Conservation (phyloP, 2,329 filamentous ascomycete genomes). For the Lasiodiplodia citricola region DNA sequence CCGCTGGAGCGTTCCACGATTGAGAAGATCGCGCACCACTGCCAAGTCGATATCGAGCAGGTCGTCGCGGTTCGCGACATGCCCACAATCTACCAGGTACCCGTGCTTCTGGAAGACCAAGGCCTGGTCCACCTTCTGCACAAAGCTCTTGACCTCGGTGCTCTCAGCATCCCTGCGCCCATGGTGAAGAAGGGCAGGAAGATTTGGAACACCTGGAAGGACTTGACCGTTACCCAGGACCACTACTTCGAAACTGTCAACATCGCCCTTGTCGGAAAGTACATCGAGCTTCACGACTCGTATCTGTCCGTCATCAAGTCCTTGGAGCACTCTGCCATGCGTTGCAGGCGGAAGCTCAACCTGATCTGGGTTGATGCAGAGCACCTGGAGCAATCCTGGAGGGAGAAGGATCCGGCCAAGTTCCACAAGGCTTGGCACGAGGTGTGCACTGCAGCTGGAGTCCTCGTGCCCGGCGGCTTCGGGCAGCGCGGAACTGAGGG, state of each 20-base stretch:
- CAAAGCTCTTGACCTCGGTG: conserved; percentile 68
- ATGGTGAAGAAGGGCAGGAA: conserved; percentile 66
- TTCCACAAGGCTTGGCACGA: conserved; percentile 88
- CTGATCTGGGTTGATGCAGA: conserved; percentile 85
- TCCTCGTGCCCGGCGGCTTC: conserved; percentile 78
- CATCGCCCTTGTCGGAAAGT: conserved; percentile 93
- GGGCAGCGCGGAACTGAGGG: conserved; percentile 82
- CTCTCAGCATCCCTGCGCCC: conserved; percentile 57
- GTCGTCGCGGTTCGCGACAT: conserved; percentile 89
- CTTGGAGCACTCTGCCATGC: conserved; percentile 90
- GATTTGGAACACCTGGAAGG: conserved; percentile 82
- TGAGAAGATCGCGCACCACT: conserved; percentile 86
- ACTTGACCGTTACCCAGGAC: conserved; percentile 69
- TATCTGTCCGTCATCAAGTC: conserved; percentile 86
- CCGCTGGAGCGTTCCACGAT: conserved; percentile 75
- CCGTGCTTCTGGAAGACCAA: conserved; percentile 86
- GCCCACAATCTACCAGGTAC: conserved; percentile 90
- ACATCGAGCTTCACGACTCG: conserved; percentile 81
- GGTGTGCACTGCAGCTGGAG: conserved; percentile 71
- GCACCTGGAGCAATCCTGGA: conserved; percentile 73
- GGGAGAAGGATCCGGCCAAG: conserved; percentile 67
- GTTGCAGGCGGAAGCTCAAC: conserved; percentile 77
- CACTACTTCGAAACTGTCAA: conserved; percentile 71
- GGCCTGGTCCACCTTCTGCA: conserved; percentile 72
- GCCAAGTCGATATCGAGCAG: conserved; percentile 83